phyloP scores from a whole-genome alignment of 208 protist species.

The Leishmania major region DNA sequence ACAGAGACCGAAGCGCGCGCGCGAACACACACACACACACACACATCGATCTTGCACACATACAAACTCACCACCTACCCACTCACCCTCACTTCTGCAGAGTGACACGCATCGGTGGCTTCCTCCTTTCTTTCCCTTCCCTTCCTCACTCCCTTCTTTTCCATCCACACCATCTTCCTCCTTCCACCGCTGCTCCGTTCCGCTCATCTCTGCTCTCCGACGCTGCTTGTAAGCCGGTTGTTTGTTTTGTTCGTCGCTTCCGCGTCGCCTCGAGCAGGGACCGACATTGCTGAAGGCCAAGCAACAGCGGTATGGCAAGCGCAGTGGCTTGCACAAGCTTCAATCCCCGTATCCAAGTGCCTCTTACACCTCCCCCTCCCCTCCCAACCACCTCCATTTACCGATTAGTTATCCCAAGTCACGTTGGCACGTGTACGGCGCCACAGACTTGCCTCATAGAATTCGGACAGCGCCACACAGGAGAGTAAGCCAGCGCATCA shows the following conservation, averaged over 20 bases:
- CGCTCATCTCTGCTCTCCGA: neutral
- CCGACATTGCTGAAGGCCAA: neutral
- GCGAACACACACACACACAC: neutral
- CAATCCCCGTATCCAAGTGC: neutral
- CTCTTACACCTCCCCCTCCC: neutral
- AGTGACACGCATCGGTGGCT: no score
- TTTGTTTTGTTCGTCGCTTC: neutral
- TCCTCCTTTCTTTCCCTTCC: no score
- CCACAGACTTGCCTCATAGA: neutral
- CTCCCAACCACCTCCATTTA: neutral
- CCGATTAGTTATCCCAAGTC: neutral
- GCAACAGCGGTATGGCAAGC: neutral
- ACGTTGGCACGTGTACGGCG: neutral
- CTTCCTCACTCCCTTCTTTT: no score
- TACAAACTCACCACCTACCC: neutral
- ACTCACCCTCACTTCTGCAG: no score
- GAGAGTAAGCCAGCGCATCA: neutral
- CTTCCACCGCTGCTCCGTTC: no score
- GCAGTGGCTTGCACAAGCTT: neutral
- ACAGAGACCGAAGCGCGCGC: neutral
- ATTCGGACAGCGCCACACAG: neutral
- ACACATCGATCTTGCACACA: neutral
- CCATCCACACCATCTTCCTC: no score
- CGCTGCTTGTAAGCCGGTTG: neutral
- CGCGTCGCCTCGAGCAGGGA: neutral